Conservation (phyloP, 495 filamentous ascomycete genomes). For the Trichoderma gamsii region DNA sequence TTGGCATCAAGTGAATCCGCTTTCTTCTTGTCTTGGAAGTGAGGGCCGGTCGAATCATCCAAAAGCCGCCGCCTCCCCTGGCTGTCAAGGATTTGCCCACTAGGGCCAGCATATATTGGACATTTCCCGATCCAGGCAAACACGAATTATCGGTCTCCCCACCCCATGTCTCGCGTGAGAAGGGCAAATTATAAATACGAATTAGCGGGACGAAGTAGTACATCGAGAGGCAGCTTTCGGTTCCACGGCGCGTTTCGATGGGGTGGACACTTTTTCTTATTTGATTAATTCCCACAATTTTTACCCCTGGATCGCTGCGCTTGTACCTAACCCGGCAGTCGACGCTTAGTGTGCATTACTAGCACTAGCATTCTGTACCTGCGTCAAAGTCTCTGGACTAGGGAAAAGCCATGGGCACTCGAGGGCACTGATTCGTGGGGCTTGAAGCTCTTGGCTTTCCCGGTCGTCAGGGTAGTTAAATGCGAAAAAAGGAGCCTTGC, state of each 20-base stretch:
- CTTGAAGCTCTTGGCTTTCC: background rate
- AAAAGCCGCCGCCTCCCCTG: background rate
- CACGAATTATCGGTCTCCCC: background rate
- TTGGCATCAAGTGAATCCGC: background rate
- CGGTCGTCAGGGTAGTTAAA: background rate
- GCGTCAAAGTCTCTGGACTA: conserved; percentile 10
- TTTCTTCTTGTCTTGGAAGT: background rate
- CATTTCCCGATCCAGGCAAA: conserved; percentile 11
- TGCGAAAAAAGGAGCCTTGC: background rate
- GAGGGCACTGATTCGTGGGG: conserved; percentile 5
- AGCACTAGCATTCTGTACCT: conserved; percentile 4
- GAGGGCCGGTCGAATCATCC: background rate
- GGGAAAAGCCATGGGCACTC: background rate
- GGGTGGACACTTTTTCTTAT: background rate
- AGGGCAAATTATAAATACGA: conserved; percentile 14
- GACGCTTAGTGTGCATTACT: background rate
- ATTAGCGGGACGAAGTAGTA: background rate
- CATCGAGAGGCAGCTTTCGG: background rate
- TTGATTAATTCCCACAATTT: conserved; percentile 13
- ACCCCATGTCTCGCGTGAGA: conserved; percentile 12
- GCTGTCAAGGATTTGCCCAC: background rate
- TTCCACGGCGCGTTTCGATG: background rate
- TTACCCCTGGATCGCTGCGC: conserved; percentile 5
- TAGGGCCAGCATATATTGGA: background rate
- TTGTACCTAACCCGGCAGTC: conserved; percentile 9